phyloP scores from a whole-genome alignment of 768 basidiomycete genomes.

The Lactarius pseudohatsudake region DNA sequence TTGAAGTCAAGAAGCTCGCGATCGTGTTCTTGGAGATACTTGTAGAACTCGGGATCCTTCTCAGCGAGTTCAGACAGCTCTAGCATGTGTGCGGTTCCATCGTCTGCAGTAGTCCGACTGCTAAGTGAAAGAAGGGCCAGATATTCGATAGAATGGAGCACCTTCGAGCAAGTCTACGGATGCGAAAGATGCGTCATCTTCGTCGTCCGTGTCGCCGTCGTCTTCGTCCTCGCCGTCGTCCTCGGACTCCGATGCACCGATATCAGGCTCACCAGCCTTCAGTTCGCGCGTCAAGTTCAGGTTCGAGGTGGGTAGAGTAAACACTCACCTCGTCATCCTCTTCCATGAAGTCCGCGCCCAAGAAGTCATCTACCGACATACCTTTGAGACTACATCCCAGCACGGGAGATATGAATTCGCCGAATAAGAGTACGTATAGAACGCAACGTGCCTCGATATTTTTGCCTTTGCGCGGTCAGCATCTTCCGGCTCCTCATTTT shows the following conservation, averaged over 20 bases:
- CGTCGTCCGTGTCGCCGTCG: constrained; percentile 46
- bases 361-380: constrained; percentile 77
- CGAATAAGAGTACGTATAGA: not conserved
- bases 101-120: constrained; percentile 44
- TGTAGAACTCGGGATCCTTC: constrained; percentile 99
- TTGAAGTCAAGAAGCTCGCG: constrained; percentile 82
- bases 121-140: constrained; percentile 9
- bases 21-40: constrained; percentile 96
- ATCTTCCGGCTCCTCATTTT: constrained; percentile 27
- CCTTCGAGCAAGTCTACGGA: constrained; percentile 80
- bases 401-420: not conserved
- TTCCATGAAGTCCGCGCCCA: constrained; percentile 72
- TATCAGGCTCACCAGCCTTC: constrained; percentile 35
- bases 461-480: constrained; percentile 20
- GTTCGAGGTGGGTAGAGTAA: not conserved
- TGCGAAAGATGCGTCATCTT: constrained; percentile 68
- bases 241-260: constrained; percentile 43
- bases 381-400: constrained; percentile 41
- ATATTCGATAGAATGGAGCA: constrained; percentile 29
- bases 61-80: constrained; percentile 88
- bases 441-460: constrained; percentile 26
- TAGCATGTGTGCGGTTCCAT: constrained; percentile 70
- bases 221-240: constrained; percentile 40
- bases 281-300: not conserved
- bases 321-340: constrained; percentile 49